phyloP scores from a whole-genome alignment of 2,329 filamentous ascomycete genomes.

The Ophiostoma sp. region DNA sequence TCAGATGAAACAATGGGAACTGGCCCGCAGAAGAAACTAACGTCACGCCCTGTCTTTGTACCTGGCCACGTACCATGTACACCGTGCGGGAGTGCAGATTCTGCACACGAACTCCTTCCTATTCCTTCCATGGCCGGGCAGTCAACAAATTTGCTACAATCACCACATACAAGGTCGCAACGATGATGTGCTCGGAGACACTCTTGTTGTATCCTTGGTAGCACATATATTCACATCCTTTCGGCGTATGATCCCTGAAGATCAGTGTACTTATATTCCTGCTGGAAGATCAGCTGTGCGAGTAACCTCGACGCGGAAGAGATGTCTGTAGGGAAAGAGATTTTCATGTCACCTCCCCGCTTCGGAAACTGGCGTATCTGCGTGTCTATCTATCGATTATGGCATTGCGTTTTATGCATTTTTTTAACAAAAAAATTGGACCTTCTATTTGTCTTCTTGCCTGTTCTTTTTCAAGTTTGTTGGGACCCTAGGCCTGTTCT shows the following conservation, averaged over 20 bases:
- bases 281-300: neutral
- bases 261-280: neutral
- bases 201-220: neutral
- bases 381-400: neutral
- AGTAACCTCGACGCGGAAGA: neutral
- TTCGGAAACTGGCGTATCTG: neutral
- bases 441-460: neutral
- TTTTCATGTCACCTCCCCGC: neutral
- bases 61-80: neutral
- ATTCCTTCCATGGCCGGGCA: neutral
- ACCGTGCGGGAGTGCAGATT: neutral
- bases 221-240: neutral
- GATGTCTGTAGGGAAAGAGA: neutral
- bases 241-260: neutral
- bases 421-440: neutral
- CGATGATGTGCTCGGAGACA: neutral
- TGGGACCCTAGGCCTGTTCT: neutral
- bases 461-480: neutral
- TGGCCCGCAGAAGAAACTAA: constrained; percentile 1
- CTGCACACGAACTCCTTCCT: neutral
- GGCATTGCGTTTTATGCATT: neutral
- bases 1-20: constrained; percentile 10
- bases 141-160: too few relatives aligned
- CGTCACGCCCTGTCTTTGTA: neutral
- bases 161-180: too few relatives aligned